phyloP scores from a whole-genome alignment of 208 protist genomes.

The Trichomonas gallinae region DNA sequence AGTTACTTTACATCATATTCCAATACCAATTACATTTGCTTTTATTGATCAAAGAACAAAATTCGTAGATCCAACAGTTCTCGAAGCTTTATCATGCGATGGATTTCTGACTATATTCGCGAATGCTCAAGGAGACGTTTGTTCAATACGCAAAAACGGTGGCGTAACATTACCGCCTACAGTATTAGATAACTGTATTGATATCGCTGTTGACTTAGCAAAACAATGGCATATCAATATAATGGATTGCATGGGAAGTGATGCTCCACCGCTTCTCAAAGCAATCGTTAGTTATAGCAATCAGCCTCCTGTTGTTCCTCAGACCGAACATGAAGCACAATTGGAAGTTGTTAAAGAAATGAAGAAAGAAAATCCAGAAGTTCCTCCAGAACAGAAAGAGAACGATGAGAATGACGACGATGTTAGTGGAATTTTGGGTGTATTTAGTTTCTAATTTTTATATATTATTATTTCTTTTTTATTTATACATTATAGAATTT shows the following conservation, averaged over 20 bases:
- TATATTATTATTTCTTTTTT: too few relatives aligned
- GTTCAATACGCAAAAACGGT: neutral
- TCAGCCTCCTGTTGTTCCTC: too few relatives aligned
- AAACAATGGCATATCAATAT: neutral
- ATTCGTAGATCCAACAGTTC: neutral
- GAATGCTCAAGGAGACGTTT: constrained; percentile 8
- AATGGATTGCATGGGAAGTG: neutral
- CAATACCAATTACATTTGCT: neutral
- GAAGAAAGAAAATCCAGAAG: neutral
- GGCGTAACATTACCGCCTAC: neutral
- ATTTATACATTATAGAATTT: too few relatives aligned
- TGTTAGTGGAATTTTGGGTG: neutral
- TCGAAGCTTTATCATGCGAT: neutral
- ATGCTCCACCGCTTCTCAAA: neutral
- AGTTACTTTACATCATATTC: neutral
- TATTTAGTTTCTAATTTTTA: neutral
- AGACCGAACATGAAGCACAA: neutral
- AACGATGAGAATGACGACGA: neutral
- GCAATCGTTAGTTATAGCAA: neutral
- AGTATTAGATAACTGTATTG: neutral
- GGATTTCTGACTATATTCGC: neutral
- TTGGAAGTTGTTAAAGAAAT: neutral
- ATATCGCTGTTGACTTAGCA: neutral
- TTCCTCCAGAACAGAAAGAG: neutral
- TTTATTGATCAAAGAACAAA: neutral